These are phyloP conservation scores for Mycena venus DNA, from an alignment of 768 basidiomycete species.

Conservation along the genomic window DNA sequence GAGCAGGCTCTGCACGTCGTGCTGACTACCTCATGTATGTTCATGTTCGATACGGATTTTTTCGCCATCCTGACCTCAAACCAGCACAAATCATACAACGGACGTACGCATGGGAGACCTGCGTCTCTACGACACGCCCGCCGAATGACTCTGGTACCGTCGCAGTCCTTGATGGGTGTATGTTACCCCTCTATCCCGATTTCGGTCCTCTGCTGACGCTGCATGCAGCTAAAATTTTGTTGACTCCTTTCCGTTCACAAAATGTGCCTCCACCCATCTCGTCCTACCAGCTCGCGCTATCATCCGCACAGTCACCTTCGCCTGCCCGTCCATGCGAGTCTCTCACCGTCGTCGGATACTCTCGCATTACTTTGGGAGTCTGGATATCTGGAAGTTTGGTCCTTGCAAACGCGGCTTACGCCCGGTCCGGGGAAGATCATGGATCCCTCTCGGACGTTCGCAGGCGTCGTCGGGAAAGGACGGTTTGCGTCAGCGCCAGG, in stretches of 20 bases:
- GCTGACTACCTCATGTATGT: conserved; percentile 76
- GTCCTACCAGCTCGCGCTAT: conserved; percentile 61
- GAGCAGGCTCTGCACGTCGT: conserved; percentile 78
- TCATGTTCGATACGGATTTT: neutral
- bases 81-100: conserved; percentile 70
- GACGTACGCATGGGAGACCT: conserved; percentile 86
- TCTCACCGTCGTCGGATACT: conserved; percentile 69
- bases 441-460: conserved; percentile 62
- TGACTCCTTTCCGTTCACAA: conserved; percentile 94
- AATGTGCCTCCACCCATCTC: conserved; percentile 99
- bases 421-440: conserved; percentile 71
- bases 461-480: conserved; percentile 40
- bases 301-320: conserved; percentile 36
- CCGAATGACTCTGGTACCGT: conserved; percentile 88
- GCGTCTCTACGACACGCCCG: conserved; percentile 65
- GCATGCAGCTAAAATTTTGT: conserved; percentile 72
- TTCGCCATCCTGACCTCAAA: neutral
- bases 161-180: conserved; percentile 91
- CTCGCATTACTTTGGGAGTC: conserved; percentile 79
- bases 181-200: conserved; percentile 42
- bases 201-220: neutral
- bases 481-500: conserved; percentile 44
- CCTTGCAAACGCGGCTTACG: conserved; percentile 72
- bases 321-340: conserved; percentile 75
- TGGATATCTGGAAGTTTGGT: conserved; percentile 80